Percentiles rank a stretch among this genome's conserved stretches.
Conservation (phyloP, 129 eudicot genomes). For the Arctium lappa region DNA sequence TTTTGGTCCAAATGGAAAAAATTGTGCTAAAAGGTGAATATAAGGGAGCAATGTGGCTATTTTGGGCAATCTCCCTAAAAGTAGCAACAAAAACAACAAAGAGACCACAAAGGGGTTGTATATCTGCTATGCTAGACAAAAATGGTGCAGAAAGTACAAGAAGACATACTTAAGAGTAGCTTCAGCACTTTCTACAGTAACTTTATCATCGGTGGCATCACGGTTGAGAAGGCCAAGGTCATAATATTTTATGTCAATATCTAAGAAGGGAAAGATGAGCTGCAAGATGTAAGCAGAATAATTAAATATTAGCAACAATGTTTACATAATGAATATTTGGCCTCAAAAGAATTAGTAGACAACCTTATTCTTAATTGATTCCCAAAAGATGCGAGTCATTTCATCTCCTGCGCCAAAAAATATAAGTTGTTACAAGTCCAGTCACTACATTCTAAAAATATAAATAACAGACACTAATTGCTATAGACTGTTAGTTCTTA, state of each 20-base stretch:
- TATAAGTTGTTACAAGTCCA: slow-evolving; percentile 2
- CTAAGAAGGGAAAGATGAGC: slow-evolving; percentile 90
- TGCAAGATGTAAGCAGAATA: slow-evolving; percentile 26
- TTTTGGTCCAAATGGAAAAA: not conserved
- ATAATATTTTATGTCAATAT: slow-evolving; percentile 85
- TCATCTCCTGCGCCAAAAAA: slow-evolving; percentile 78
- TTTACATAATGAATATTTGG: not conserved
- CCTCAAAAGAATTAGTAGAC: not conserved
- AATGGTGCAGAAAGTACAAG: not conserved
- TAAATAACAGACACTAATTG: not conserved
- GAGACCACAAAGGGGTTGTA: not conserved
- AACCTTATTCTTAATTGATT: slow-evolving; percentile 90
- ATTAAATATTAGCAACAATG: not conserved
- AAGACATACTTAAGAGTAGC: slow-evolving; percentile 82
- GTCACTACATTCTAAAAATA: not conserved
- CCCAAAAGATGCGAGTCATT: slow-evolving; percentile 95
- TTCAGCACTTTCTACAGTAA: slow-evolving; percentile 93
- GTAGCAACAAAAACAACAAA: not conserved
- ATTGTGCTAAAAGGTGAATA: not conserved
- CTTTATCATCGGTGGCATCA: slow-evolving; percentile 96
- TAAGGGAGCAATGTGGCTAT: not conserved
- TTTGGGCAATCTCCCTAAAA: not conserved
- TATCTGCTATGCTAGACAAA: not conserved
- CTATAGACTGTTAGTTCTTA: not conserved
- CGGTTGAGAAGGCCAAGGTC: slow-evolving; percentile 97